These are phyloP conservation scores for Endoconidiophora laricicola DNA, from an alignment of 2,329 filamentous ascomycete species.

Conservation along the genomic window DNA sequence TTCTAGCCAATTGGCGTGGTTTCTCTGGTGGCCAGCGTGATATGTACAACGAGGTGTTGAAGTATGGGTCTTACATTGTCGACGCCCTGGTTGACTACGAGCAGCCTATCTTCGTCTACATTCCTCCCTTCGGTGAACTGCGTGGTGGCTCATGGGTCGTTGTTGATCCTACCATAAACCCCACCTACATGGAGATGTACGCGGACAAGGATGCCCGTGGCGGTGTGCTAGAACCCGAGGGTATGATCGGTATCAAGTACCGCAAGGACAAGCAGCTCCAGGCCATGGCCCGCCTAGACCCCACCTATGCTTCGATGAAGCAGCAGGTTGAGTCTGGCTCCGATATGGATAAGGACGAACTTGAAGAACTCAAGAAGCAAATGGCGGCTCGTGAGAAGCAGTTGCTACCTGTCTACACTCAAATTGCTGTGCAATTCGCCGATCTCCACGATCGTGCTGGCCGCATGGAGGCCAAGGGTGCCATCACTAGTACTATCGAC, in stretches of 20 bases:
- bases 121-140: constrained; percentile 88
- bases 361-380: constrained; percentile 64
- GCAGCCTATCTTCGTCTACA: constrained; percentile 98
- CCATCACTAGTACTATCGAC: constrained; percentile 66
- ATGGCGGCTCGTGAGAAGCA: constrained; percentile 75
- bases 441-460: constrained; percentile 93
- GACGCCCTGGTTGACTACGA: constrained; percentile 96
- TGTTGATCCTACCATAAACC: constrained; percentile 96
- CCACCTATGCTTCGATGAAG: constrained; percentile 67
- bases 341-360: constrained; percentile 53
- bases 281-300: constrained; percentile 89
- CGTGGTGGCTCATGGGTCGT: constrained; percentile 99
- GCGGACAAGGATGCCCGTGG: constrained; percentile 87
- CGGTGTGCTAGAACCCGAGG: constrained; percentile 94
- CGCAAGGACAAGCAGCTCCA: constrained; percentile 92
- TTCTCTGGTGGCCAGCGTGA: constrained; percentile 99
- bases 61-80: constrained; percentile 98
- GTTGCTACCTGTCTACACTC: constrained; percentile 79
- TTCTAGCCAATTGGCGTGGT: constrained; percentile 98
- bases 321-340: constrained; percentile 51
- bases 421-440: constrained; percentile 92
- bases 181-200: constrained; percentile 97
- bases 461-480: constrained; percentile 95
- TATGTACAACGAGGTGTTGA: constrained; percentile 99
- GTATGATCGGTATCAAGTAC: constrained; percentile 98